phyloP scores from a whole-genome alignment of 345 rosid species.

The Leavenworthia alabamica region DNA sequence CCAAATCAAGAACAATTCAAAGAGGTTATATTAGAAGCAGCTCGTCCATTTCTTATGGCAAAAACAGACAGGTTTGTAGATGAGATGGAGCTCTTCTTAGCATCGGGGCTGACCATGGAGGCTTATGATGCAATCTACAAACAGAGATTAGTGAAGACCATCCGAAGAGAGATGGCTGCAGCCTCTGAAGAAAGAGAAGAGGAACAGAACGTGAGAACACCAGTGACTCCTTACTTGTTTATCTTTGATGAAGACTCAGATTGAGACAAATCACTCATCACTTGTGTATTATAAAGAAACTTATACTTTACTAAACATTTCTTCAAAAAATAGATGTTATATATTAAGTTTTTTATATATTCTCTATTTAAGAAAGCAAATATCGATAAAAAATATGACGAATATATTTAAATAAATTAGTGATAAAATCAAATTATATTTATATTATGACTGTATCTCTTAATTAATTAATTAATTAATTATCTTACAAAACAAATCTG shows the following conservation, averaged over 20 bases:
- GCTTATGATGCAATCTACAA: constrained; percentile 66
- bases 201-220: constrained; percentile 14
- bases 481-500: neutral
- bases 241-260: constrained; percentile 51
- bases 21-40: constrained; percentile 43
- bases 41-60: constrained; percentile 56
- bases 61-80: constrained; percentile 55
- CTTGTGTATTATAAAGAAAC: neutral
- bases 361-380: neutral
- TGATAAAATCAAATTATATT: neutral
- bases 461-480: neutral
- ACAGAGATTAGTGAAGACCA: constrained; percentile 40
- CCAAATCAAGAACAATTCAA: constrained; percentile 46
- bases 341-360: too few species aligned
- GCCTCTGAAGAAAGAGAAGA: constrained; percentile 14
- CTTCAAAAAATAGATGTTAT: too few species aligned
- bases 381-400: neutral
- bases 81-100: constrained; percentile 68
- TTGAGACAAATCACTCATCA: constrained; percentile 13
- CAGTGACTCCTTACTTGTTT: constrained; percentile 39
- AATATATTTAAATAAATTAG: too few species aligned
- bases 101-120: constrained; percentile 57
- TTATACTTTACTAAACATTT: too few species aligned
- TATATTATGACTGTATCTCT: neutral
- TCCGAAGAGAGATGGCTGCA: constrained; percentile 17